Percentiles rank a stretch among this genome's conserved stretches.
Evolutionary conservation across 2,329 filamentous ascomycete genomes (phyloP).

Genomic region (Fusarium camptoceras): DNA sequence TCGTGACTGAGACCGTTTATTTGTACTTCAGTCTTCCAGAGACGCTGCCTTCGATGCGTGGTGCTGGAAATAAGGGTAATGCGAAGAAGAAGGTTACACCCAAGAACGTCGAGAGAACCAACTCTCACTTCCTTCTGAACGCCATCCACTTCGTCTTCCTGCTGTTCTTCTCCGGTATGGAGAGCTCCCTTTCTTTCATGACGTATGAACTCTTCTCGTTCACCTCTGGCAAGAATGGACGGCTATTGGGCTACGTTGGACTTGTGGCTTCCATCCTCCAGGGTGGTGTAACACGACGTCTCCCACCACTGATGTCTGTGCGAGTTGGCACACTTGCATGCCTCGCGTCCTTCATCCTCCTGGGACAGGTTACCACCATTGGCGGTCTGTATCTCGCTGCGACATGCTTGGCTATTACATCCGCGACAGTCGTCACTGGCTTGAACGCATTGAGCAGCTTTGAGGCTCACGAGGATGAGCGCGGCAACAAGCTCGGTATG

Average conservation of each 20-base stretch:
- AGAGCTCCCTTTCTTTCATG: conserved; percentile 97
- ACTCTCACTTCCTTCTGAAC: conserved; percentile 86
- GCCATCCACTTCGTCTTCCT: conserved; percentile 89
- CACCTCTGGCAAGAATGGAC: conserved; percentile 81
- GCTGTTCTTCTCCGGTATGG: conserved; percentile 97
- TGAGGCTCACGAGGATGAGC: conserved; percentile 82
- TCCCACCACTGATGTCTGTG: conserved; percentile 84
- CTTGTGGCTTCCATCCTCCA: conserved; percentile 93
- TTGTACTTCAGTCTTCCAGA: conserved; percentile 88
- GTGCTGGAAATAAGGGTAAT: conserved; percentile 41
- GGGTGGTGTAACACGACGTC: conserved; percentile 86
- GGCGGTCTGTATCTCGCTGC: conserved; percentile 83
- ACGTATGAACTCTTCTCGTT: conserved; percentile 94
- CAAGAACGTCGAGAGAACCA: conserved; percentile 69
- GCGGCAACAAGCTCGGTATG: conserved; percentile 87
- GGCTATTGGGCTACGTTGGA: conserved; percentile 89
- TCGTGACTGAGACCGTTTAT: conserved; percentile 89
- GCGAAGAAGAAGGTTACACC: conserved; percentile 35
- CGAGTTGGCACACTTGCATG: conserved; percentile 83
- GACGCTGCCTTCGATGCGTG: conserved; percentile 75
- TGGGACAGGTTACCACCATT: conserved; percentile 76
- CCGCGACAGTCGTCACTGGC: conserved; percentile 93
- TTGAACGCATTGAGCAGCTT: conserved; percentile 93
- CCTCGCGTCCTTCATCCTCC: conserved; percentile 81
- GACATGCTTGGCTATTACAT: conserved; percentile 86